Percentiles rank a stretch among this genome's conserved stretches.
Evolutionary conservation across 2,329 filamentous ascomycete species (phyloP).

Genomic region (Onygenales sp.): DNA sequence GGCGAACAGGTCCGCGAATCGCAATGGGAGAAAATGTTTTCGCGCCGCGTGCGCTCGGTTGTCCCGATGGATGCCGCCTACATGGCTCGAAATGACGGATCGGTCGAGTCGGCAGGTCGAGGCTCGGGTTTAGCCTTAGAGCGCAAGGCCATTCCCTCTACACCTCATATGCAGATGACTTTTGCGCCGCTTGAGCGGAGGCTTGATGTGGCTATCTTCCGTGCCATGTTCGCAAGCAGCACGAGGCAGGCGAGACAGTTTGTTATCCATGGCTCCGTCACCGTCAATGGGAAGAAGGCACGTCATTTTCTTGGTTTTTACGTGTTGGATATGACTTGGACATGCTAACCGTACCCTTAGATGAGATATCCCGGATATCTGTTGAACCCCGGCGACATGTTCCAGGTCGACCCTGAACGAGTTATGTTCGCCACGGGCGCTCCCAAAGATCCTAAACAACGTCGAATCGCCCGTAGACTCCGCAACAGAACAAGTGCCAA

Average conservation of each 20-base stretch:
- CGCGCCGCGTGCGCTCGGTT: constrained; percentile 67
- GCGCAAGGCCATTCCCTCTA: constrained; percentile 32
- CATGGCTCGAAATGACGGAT: constrained; percentile 72
- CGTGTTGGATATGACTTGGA: background rate
- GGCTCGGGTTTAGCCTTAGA: constrained; percentile 55
- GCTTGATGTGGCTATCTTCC: constrained; percentile 88
- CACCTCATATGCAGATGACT: constrained; percentile 93
- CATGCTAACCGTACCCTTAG: constrained; percentile 36
- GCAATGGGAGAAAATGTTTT: constrained; percentile 92
- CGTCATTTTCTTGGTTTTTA: constrained; percentile 10
- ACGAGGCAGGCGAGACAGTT: constrained; percentile 88
- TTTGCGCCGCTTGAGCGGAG: constrained; percentile 86
- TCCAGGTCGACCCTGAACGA: constrained; percentile 82
- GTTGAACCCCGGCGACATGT: constrained; percentile 95
- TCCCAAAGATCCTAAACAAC: constrained; percentile 46
- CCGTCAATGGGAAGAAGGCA: constrained; percentile 94
- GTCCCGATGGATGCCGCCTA: constrained; percentile 75
- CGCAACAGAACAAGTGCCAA: constrained; percentile 19
- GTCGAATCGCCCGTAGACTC: constrained; percentile 26
- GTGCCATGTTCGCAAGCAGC: constrained; percentile 89
- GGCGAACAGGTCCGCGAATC: constrained; percentile 89
- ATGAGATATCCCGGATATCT: constrained; percentile 89
- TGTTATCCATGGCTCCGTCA: constrained; percentile 84
- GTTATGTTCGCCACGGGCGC: constrained; percentile 82
- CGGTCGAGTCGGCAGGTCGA: constrained; percentile 70